These are phyloP conservation scores for Candida boleticola DNA, from an alignment of 805 yeast species.

Conservation along the genomic window DNA sequence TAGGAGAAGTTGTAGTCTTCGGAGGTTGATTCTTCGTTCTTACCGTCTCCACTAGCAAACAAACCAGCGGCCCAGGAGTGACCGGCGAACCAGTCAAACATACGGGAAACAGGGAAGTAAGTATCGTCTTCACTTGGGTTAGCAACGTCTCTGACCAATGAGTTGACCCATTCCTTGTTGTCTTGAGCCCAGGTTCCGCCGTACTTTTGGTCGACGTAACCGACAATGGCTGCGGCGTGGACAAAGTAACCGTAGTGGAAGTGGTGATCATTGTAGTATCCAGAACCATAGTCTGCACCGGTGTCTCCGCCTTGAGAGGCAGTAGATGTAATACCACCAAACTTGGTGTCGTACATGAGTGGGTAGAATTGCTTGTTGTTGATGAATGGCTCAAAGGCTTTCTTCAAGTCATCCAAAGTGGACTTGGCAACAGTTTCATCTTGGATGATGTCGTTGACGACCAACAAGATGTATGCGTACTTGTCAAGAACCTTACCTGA, in stretches of 20 bases:
- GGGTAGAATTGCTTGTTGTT: slow-evolving; percentile 47
- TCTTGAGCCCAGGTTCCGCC: slow-evolving; percentile 55
- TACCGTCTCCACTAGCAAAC: slow-evolving; percentile 68
- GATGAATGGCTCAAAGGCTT: slow-evolving; percentile 42
- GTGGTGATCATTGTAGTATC: slow-evolving; percentile 82
- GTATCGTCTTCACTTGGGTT: slow-evolving; percentile 56
- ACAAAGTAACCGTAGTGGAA: slow-evolving; percentile 84
- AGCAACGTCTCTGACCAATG: slow-evolving; percentile 65
- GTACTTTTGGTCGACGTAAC: slow-evolving; percentile 54
- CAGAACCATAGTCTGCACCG: slow-evolving; percentile 63
- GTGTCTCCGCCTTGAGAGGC: slow-evolving; percentile 45
- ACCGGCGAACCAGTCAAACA: slow-evolving; percentile 74
- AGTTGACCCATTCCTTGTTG: slow-evolving; percentile 54
- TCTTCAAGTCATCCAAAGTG: slow-evolving; percentile 35
- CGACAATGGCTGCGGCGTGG: slow-evolving; percentile 80
- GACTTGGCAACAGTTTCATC: slow-evolving; percentile 38
- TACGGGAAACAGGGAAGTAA: slow-evolving; percentile 68
- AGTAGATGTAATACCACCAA: slow-evolving; percentile 55
- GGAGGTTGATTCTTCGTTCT: slow-evolving; percentile 70
- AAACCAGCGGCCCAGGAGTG: slow-evolving; percentile 81
- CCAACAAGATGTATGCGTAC: slow-evolving; percentile 54
- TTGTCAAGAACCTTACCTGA: slow-evolving; percentile 56
- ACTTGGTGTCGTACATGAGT: slow-evolving; percentile 53
- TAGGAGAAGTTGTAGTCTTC: slow-evolving; percentile 73
- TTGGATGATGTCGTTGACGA: slow-evolving; percentile 46